Evolutionary conservation across 2,329 filamentous ascomycete species (phyloP), one percentile per base, ranked within the genome.

Genomic region (Alternaria alternata): DNA sequence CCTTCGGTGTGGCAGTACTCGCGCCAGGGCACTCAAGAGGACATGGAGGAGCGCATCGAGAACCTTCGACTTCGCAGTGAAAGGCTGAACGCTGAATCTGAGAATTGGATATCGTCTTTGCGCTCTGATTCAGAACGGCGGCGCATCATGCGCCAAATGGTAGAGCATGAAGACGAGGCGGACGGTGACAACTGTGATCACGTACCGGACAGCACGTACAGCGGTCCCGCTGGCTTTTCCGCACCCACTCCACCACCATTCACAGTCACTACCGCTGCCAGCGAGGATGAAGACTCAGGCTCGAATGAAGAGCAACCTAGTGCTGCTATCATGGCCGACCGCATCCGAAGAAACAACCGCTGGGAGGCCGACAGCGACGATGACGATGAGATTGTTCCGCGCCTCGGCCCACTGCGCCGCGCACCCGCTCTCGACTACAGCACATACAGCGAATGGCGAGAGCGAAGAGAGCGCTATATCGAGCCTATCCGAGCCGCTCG

Each of bases 181-280:
- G 59, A 62, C 38, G 62, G 58, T 8, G 75, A 78, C n/a, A 64
- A 71, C 18, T 78, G 75, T 38, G 75, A 77, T 28, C 71, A 74
- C 34, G 68, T 67, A 30, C 51, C 62, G 12, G 67, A 72, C 3
- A 71, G 72, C 18, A 64, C 63, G 6, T 64, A 70, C 24, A 51
- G 63, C 20, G 51, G 57, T 7, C 60, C 72, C 20, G 67, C 70
- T 8, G 73, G 75, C 12, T 57, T 78, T 11, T 75, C 74, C 34
- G 75, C 75, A 20, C 74, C 75, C 4, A 77, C 73, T 14, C 76
- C 75, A n/a, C 77, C 77, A n/a, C 75, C 75, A 1, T 81, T 81
- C 61, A 78, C 74, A 12, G 75, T 81, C 28, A 80, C 77, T 12
- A 76, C 75, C 18, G 57, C 53, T 20, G 77, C 77, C 22, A 77